phyloP scores from a whole-genome alignment of 1,284 basidiomycete genomes.

The Neonothopanus nambi region DNA sequence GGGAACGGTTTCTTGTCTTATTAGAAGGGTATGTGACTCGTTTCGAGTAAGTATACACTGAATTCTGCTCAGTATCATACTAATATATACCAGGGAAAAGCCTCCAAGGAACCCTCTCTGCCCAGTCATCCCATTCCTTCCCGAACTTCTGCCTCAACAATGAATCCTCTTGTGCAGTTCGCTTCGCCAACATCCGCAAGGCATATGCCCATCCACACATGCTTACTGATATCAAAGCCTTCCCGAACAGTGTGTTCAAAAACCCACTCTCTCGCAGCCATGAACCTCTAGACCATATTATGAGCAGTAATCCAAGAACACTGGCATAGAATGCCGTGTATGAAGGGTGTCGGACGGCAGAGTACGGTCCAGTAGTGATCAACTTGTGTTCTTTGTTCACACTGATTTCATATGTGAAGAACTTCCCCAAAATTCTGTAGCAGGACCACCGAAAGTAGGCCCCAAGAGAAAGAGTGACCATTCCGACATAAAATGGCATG shows the following conservation, averaged over 20 bases:
- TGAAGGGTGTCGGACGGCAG: conserved; percentile 2
- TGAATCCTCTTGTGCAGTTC: not conserved
- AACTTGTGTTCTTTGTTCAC: conserved; percentile 1
- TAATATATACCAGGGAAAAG: no score
- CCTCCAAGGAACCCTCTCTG: not conserved
- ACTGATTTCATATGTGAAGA: conserved; percentile 12
- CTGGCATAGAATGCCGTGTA: not conserved
- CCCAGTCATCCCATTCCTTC: conserved; percentile 6
- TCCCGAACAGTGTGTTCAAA: not conserved
- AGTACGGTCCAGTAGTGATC: conserved; percentile 1
- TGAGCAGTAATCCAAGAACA: not conserved
- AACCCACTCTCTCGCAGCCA: conserved; percentile 8
- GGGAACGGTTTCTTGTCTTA: no score
- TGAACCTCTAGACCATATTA: not conserved
- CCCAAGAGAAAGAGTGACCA: not conserved
- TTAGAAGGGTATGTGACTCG: no score
- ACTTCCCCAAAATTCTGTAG: conserved; percentile 6
- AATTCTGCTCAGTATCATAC: no score
- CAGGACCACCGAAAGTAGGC: conserved; percentile 6
- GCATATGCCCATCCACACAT: not conserved
- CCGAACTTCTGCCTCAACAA: conserved; percentile 3
- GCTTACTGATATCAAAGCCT: not conserved
- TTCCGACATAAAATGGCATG: no score
- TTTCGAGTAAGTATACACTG: no score
- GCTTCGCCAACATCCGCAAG: not conserved